Evolutionary conservation across 257 asterid genomes (phyloP).

Genomic region (Asclepias syriaca): DNA sequence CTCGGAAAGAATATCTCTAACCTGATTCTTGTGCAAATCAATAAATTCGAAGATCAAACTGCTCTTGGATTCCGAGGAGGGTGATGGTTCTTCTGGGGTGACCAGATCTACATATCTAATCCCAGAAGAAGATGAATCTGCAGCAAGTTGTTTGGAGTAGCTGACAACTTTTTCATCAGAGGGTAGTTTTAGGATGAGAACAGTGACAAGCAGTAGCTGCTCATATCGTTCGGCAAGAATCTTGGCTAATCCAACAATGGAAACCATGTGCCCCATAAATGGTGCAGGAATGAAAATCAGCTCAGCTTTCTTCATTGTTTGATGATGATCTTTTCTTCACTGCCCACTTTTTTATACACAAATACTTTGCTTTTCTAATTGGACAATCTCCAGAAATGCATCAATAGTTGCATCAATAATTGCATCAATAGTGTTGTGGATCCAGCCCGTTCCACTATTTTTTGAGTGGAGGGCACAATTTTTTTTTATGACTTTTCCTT

Average conservation of each 20-base stretch:
- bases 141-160: conserved; percentile 10
- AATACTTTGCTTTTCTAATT: no score
- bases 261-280: neutral
- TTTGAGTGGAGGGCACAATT: no score
- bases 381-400: no score
- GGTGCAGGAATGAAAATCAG: conserved; percentile 16
- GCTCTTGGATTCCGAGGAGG: no score
- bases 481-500: no score
- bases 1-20: conserved; percentile 6
- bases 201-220: conserved; percentile 9
- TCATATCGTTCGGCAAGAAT: neutral
- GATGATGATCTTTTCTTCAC: neutral
- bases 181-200: conserved; percentile 12
- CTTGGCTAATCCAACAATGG: conserved; percentile 2
- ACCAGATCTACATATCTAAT: conserved; percentile 5
- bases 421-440: no score
- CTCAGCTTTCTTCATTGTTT: conserved; percentile 7
- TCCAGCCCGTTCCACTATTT: no score
- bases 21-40: neutral
- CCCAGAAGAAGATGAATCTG: neutral
- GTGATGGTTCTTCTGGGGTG: neutral
- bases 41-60: neutral
- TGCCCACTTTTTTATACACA: no score
- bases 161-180: conserved; percentile 8
- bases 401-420: no score